Evolutionary conservation across 106 monocot species (phyloP).

Genomic region (Dendrobium officinale): DNA sequence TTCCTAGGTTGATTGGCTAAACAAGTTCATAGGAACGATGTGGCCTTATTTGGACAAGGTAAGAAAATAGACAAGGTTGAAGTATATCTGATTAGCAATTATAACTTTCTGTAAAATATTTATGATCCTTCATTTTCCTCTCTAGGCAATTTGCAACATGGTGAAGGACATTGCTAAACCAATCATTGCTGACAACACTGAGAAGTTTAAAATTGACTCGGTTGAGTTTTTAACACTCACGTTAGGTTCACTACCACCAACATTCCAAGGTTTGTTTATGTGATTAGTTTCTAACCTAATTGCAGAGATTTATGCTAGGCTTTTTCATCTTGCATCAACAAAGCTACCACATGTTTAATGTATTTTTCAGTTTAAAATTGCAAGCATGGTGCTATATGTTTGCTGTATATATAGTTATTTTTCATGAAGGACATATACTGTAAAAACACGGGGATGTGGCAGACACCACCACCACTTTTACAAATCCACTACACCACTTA

Average conservation of each 20-base stretch:
- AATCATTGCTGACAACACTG: slow-evolving; percentile 85
- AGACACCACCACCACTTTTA: too few relatives aligned
- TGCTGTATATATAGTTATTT: too few relatives aligned
- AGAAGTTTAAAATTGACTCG: slow-evolving; percentile 82
- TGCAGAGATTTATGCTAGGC: not conserved
- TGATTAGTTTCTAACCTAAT: not conserved
- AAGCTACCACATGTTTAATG: not conserved
- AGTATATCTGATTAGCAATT: not conserved
- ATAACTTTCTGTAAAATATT: not conserved
- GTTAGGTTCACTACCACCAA: slow-evolving; percentile 80
- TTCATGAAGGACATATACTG: too few relatives aligned
- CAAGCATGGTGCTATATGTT: too few relatives aligned
- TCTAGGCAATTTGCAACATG: slow-evolving; percentile 81
- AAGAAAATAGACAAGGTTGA: slow-evolving; percentile 4
- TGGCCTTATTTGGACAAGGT: slow-evolving; percentile 99
- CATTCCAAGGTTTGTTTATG: slow-evolving; percentile 71
- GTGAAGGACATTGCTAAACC: slow-evolving; percentile 74
- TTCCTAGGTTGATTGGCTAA: slow-evolving; percentile 87
- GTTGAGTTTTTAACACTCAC: slow-evolving; percentile 88
- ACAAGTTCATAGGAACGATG: slow-evolving; percentile 74
- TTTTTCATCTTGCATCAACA: not conserved
- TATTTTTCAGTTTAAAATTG: too few relatives aligned
- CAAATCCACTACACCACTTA: too few relatives aligned
- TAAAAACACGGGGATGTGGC: too few relatives aligned
- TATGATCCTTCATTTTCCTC: not conserved